Base-by-base conservation (phyloP, 2,329 filamentous ascomycete species). In the Hymenoscyphus fraxineus region DNA sequence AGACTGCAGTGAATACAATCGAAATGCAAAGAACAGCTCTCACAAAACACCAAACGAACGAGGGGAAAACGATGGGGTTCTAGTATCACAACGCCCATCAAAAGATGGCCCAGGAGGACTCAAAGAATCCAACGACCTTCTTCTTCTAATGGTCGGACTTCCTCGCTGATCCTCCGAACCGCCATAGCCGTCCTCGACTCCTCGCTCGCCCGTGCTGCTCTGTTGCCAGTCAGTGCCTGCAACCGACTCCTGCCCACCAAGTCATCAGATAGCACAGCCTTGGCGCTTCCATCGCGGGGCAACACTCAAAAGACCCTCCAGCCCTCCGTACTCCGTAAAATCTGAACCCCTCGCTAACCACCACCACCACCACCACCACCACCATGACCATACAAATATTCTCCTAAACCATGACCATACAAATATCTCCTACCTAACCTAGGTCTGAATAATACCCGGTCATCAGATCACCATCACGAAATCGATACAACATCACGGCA, bases 281-380 rank as follows among this genome's bases (percentile, higher is more conserved):
- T 27, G 19, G 47, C 47, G 10, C 47, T 13, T 27, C 19, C 47
- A 54, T 54, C 47, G 47, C 47, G 47, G 47, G 47, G 47, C 47
- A 27, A 19, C 44, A 9, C 15, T 6, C 15, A 15, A 47, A 47
- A 7, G 7, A 22, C n/a, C n/a, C 44, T 22, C 7, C 44, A 6
- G 22, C n/a, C n/a, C n/a, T n/a, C n/a, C n/a, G n/a, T n/a, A n/a
- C n/a, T n/a, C n/a, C n/a, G n/a, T 47, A 2, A 19, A 51, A 27
- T 51, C 47, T 54, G 19, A 54, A 54, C 47, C 47, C 47, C 47
- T 54, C 47, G 47, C 19, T 51, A 51, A 51, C 44, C 44, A 51
- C 44, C 41, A 44, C 15, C 41, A 44, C 41, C 41, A 41, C 13
- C 40, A 41, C 40, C 10, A 41, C 40, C 40, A 41, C 13, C 9